Evolutionary conservation across 78 protist genomes (phyloP).

Genomic region (Dictyostelium capitatum): DNA sequence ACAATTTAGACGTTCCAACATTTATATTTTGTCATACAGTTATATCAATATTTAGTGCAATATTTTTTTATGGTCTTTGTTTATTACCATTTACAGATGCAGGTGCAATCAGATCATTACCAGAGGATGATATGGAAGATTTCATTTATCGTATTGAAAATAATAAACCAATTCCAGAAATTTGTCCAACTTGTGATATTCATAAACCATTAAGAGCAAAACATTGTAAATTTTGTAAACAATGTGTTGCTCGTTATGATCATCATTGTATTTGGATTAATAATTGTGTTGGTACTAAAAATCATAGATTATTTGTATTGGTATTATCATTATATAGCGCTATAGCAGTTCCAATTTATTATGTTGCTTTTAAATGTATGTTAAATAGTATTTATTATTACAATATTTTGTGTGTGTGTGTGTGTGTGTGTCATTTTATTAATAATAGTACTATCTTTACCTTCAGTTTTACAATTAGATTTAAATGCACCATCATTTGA

Average conservation of each 20-base stretch:
- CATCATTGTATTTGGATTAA: conserved; percentile 89
- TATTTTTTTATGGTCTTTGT: conserved; percentile 37
- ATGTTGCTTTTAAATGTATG: conserved; percentile 59
- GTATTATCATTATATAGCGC: conserved; percentile 10
- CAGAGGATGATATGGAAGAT: conserved; percentile 38
- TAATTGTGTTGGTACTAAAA: conserved; percentile 81
- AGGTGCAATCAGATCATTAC: conserved; percentile 51
- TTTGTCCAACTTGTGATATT: conserved; percentile 59
- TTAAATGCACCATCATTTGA: conserved; percentile 42
- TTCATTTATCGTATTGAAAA: conserved; percentile 22
- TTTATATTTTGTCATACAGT: conserved; percentile 21
- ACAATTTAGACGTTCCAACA: conserved; percentile 4
- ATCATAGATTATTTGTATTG: conserved; percentile 58
- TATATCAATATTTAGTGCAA: conserved; percentile 36
- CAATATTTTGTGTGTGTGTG: no score
- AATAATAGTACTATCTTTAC: background rate
- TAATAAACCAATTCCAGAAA: conserved; percentile 13
- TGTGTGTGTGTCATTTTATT: background rate
- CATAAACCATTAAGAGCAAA: conserved; percentile 83
- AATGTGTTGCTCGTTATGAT: conserved; percentile 81
- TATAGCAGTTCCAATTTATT: conserved; percentile 55
- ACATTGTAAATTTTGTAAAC: conserved; percentile 83
- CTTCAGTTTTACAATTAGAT: conserved; percentile 24
- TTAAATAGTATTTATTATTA: no score
- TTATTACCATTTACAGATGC: conserved; percentile 69